phyloP scores from a whole-genome alignment of 2,329 filamentous ascomycete species.

The Monilinia vaccinii-corymbosi region DNA sequence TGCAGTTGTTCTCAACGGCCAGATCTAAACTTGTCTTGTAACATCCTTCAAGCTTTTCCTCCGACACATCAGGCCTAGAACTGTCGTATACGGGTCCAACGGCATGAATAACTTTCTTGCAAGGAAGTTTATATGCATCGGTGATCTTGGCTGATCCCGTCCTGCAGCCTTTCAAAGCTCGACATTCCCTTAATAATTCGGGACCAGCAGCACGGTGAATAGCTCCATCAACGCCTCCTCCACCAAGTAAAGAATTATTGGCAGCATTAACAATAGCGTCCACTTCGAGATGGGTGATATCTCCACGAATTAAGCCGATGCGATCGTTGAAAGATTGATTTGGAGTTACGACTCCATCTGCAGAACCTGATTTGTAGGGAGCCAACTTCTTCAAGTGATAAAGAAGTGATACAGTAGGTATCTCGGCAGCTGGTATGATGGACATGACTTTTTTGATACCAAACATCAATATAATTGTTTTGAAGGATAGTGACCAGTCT shows the following conservation, averaged over 20 bases:
- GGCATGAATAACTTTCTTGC: constrained; percentile 75
- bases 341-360: constrained; percentile 22
- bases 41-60: constrained; percentile 47
- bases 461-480: constrained; percentile 11
- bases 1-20: constrained; percentile 57
- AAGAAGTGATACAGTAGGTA: constrained; percentile 27
- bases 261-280: constrained; percentile 92
- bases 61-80: constrained; percentile 33
- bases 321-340: constrained; percentile 57
- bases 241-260: constrained; percentile 68
- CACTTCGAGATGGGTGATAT: constrained; percentile 71
- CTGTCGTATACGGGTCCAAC: constrained; percentile 71
- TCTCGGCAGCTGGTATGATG: constrained; percentile 21
- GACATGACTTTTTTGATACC: constrained; percentile 23
- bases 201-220: constrained; percentile 79
- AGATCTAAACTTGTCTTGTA: constrained; percentile 65
- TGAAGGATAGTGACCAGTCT: not conserved
- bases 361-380: constrained; percentile 19
- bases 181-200: constrained; percentile 60
- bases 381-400: constrained; percentile 27
- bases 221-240: constrained; percentile 83
- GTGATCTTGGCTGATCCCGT: constrained; percentile 83
- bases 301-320: constrained; percentile 60
- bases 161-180: constrained; percentile 58
- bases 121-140: constrained; percentile 64